Percentiles rank a stretch among this genome's conserved stretches.
phyloP scores from a whole-genome alignment of 176 grass and related monocot species.

The Saccharum officinarum region DNA sequence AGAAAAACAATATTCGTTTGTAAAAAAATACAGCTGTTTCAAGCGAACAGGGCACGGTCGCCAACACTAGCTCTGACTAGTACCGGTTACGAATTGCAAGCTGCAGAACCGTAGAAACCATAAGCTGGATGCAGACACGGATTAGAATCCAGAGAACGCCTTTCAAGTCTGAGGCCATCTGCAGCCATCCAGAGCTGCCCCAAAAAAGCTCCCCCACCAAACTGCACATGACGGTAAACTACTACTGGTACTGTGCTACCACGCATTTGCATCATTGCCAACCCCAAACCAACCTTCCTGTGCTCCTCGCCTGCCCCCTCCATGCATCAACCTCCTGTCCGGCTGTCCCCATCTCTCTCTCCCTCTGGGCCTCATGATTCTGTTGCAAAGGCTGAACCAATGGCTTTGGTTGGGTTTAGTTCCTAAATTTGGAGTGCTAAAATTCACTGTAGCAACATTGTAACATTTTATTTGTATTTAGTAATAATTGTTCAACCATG shows the following conservation, averaged over 20 bases:
- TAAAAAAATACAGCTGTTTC: too few species aligned
- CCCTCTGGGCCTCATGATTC: constrained; percentile 24
- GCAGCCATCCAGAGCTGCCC: constrained; percentile 1
- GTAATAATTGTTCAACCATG: too few species aligned
- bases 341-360: not conserved
- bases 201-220: constrained; percentile 19
- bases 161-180: not conserved
- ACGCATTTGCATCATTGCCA: constrained; percentile 38
- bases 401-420: too few species aligned
- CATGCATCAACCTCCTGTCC: not conserved
- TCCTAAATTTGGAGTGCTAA: too few species aligned
- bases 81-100: not conserved
- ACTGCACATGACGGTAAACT: not conserved
- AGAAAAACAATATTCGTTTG: too few species aligned
- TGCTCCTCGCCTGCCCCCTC: not conserved
- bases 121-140: not conserved
- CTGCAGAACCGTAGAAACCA: not conserved
- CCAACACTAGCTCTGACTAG: not conserved
- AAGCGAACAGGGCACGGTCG: too few species aligned
- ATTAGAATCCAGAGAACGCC: not conserved
- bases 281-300: constrained; percentile 23
- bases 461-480: too few species aligned
- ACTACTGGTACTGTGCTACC: not conserved
- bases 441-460: too few species aligned
- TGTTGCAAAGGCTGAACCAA: constrained; percentile 32